Conservation (phyloP, 257 asterid species). For the Salvia miltiorrhiza region DNA sequence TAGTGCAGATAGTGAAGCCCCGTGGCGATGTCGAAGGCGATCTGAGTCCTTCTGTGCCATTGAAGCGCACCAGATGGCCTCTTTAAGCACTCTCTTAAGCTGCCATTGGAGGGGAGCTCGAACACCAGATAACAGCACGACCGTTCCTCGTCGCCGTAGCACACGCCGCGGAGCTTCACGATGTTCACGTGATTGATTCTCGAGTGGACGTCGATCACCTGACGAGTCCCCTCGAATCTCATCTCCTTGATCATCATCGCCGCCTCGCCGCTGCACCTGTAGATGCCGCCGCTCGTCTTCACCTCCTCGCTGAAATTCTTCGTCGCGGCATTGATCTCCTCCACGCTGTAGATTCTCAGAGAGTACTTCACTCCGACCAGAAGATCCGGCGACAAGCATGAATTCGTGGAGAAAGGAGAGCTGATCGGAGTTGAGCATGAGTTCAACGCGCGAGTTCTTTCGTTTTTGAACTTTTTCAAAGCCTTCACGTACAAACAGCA, state of each 20-base stretch:
- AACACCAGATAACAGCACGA: conserved; percentile 53
- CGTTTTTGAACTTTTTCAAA: conserved; percentile 34
- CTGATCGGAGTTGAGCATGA: conserved; percentile 53
- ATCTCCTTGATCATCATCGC: conserved; percentile 48
- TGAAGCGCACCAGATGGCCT: conserved; percentile 25
- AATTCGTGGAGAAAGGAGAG: conserved; percentile 38
- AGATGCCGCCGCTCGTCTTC: conserved; percentile 30
- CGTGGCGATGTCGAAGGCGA: conserved; percentile 65
- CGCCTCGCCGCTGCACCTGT: conserved; percentile 33
- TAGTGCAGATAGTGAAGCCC: conserved; percentile 66
- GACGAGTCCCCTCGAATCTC: conserved; percentile 42
- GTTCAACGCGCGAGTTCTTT: conserved; percentile 20
- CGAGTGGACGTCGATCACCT: conserved; percentile 57
- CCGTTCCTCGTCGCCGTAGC: conserved; percentile 43
- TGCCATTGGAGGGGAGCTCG: conserved; percentile 57
- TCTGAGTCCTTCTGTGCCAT: conserved; percentile 60
- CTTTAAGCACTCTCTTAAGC: conserved; percentile 48
- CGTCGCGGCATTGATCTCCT: conserved; percentile 50
- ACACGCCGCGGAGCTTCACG: conserved; percentile 60
- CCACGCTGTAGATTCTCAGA: conserved; percentile 35
- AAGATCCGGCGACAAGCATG: conserved; percentile 70
- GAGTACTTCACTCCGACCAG: conserved; percentile 59
- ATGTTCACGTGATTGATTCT: conserved; percentile 69
- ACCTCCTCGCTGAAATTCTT: conserved; percentile 29
- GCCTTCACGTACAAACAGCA: conserved; percentile 41